phyloP scores from a whole-genome alignment of 1,284 basidiomycete genomes.

The Trametes pubescens region DNA sequence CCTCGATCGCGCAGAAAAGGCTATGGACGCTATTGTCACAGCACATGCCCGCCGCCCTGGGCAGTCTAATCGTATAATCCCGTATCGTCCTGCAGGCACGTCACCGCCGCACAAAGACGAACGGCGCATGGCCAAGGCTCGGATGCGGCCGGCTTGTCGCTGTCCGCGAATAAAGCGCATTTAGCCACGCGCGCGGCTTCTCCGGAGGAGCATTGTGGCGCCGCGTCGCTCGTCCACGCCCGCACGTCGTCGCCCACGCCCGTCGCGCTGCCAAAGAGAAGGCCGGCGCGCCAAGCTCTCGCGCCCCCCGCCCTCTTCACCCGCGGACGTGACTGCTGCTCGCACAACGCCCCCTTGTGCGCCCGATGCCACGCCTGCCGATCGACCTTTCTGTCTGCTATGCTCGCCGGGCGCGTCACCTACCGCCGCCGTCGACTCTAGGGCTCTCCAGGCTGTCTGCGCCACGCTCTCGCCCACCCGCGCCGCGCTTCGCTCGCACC shows the following conservation, averaged over 20 bases:
- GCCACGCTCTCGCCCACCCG: conserved; percentile 9
- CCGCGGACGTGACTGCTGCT: conserved; percentile 13
- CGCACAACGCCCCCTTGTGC: background rate
- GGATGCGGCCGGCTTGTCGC: background rate
- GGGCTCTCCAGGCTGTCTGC: conserved; percentile 20
- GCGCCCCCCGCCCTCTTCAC: conserved; percentile 15
- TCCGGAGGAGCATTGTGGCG: conserved; percentile 27
- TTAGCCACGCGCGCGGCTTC: conserved; percentile 15
- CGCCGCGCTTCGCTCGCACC: conserved; percentile 14
- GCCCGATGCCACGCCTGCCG: background rate
- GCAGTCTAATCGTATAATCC: conserved; percentile 12
- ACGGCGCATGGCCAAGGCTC: background rate
- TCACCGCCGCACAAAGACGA: conserved; percentile 4
- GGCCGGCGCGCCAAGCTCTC: background rate
- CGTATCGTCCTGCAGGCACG: background rate
- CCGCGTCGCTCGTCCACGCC: conserved; percentile 1
- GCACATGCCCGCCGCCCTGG: background rate
- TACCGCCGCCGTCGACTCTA: background rate
- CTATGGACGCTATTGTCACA: conserved; percentile 24
- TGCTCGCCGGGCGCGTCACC: background rate
- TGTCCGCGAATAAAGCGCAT: conserved; percentile 3
- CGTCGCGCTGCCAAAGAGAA: background rate
- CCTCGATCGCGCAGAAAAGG: conserved; percentile 23
- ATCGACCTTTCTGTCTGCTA: background rate
- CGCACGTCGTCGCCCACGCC: background rate